These are phyloP conservation scores for Penicillium macrosclerotiorum DNA, from an alignment of 495 filamentous ascomycete species.

Conservation along the genomic window DNA sequence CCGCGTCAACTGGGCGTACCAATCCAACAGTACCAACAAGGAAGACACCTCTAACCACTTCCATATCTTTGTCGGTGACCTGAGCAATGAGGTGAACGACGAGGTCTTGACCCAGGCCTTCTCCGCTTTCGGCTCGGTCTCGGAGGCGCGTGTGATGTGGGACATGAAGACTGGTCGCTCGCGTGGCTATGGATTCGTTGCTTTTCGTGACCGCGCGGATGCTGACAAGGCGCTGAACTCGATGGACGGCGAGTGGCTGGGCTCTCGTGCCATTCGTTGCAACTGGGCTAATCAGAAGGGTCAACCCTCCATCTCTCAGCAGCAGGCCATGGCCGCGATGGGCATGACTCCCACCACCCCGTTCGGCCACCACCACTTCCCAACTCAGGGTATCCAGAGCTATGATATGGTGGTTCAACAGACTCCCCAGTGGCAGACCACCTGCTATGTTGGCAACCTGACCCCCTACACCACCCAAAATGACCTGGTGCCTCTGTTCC, in stretches of 20 bases:
- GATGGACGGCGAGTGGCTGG: conserved; percentile 99
- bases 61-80: conserved; percentile 97
- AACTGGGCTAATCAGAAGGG: conserved; percentile 99
- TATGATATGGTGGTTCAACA: conserved; percentile 97
- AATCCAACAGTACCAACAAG: conserved; percentile 91
- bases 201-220: conserved; percentile 90
- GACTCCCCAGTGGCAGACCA: conserved; percentile 99
- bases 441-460: conserved; percentile 96
- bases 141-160: conserved; percentile 99
- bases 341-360: conserved; percentile 97
- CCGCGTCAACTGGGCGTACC: conserved; percentile 98
- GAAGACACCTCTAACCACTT: conserved; percentile 99
- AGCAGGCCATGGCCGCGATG: conserved; percentile 95
- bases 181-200: conserved; percentile 96
- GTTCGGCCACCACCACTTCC: conserved; percentile 97
- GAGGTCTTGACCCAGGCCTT: conserved; percentile 94
- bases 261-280: conserved; percentile 96
- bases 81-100: conserved; percentile 99
- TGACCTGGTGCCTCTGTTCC: conserved; percentile 93
- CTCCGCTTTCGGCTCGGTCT: conserved; percentile 92
- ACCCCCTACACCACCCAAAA: conserved; percentile 97
- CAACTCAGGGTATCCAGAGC: conserved; percentile 92
- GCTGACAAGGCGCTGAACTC: conserved; percentile 94
- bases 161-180: conserved; percentile 99
- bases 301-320: conserved; percentile 95